phyloP scores from a whole-genome alignment of 164 flowering plant species.

The Umbellularia californica region DNA sequence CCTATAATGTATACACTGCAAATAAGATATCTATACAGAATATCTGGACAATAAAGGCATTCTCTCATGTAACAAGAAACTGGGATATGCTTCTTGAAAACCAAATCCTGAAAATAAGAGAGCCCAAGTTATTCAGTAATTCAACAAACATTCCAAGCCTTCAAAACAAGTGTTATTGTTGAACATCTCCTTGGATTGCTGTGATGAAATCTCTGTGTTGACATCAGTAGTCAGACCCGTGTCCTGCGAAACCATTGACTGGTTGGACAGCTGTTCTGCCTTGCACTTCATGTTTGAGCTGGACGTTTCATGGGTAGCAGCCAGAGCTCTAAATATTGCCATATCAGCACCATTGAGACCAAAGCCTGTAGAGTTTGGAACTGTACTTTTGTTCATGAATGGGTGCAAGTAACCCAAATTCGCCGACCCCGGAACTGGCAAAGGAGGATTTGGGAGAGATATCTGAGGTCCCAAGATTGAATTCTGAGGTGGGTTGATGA shows the following conservation, averaged over 20 bases:
- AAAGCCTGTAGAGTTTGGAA: conserved; percentile 17
- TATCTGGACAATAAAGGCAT: conserved; percentile 3
- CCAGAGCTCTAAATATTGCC: conserved; percentile 19
- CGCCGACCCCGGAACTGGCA: conserved; percentile 20
- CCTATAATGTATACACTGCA: conserved; percentile 1
- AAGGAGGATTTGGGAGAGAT: conserved; percentile 18
- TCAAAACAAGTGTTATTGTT: conserved; percentile 22
- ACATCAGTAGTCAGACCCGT: conserved; percentile 41
- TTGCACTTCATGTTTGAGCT: conserved; percentile 27
- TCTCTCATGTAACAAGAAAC: not conserved
- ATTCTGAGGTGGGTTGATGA: conserved; percentile 12
- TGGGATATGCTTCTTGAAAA: not conserved
- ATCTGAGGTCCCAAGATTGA: conserved; percentile 7
- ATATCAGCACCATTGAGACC: conserved; percentile 10
- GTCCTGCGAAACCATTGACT: conserved; percentile 41
- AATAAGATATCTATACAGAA: conserved; percentile 17
- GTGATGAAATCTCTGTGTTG: conserved; percentile 47
- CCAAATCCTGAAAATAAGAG: not conserved
- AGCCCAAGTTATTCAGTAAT: conserved; percentile 1
- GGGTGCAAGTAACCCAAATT: conserved; percentile 9
- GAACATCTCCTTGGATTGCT: conserved; percentile 36
- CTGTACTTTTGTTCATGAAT: conserved; percentile 1
- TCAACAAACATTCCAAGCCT: conserved; percentile 13
- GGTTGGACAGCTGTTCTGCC: conserved; percentile 34
- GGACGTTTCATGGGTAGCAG: conserved; percentile 19